These are phyloP conservation scores for Bromus sterilis DNA, from an alignment of 176 grass and related monocot species.

Conservation along the genomic window DNA sequence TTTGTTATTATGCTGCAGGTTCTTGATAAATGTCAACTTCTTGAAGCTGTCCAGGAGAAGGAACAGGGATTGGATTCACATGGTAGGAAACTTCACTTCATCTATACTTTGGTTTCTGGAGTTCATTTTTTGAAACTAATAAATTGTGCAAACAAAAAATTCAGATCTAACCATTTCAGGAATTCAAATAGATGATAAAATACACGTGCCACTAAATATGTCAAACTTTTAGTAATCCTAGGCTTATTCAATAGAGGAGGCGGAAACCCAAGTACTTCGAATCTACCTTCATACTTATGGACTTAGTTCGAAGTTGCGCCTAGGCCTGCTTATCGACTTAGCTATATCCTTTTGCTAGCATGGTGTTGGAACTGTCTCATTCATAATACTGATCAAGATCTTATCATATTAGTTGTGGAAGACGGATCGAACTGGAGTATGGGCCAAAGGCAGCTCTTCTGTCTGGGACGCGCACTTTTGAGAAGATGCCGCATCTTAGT, in stretches of 20 bases:
- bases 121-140: not conserved
- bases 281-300: too few relatives aligned
- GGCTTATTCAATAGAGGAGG: not conserved
- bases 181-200: not conserved
- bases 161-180: not conserved
- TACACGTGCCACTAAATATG: not conserved
- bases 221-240: not conserved
- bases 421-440: conserved; percentile 97
- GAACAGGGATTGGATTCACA: conserved; percentile 67
- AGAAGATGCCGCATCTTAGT: conserved; percentile 74
- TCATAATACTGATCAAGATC: conserved; percentile 11
- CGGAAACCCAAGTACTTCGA: not conserved
- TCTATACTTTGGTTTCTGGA: not conserved
- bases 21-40: conserved; percentile 90
- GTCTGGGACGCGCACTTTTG: conserved; percentile 73
- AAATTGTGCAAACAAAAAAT: not conserved
- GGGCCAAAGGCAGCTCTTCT: conserved; percentile 94
- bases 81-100: conserved; percentile 34
- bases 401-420: conserved; percentile 50
- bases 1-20: conserved; percentile 31
- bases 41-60: conserved; percentile 79
- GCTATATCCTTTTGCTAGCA: not conserved
- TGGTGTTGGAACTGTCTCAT: not conserved
- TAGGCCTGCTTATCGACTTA: too few relatives aligned
- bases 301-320: too few relatives aligned